Percentiles rank a stretch among this genome's conserved stretches.
phyloP scores from a whole-genome alignment of 805 yeast species.

The Pichia pseudocactophila region DNA sequence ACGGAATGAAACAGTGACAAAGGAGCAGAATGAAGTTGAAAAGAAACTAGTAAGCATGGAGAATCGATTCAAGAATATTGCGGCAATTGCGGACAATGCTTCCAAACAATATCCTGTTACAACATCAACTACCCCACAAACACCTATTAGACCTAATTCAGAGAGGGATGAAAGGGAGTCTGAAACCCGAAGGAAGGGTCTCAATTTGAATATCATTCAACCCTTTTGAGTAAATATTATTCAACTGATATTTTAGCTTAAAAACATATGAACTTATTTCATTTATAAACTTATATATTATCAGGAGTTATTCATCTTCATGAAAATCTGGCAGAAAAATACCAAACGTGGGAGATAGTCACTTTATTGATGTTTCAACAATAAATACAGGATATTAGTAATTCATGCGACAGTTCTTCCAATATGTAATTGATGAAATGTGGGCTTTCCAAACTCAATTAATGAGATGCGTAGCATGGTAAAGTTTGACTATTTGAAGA shows the following conservation, averaged over 20 bases:
- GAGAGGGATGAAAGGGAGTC: not conserved
- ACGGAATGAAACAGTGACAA: not conserved
- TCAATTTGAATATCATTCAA: conserved; percentile 52
- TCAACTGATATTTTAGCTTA: no score
- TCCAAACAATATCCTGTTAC: not conserved
- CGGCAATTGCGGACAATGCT: not conserved
- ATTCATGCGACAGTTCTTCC: no score
- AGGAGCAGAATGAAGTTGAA: conserved; percentile 7
- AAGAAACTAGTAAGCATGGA: conserved; percentile 4
- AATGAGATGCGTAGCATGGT: no score
- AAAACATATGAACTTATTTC: no score
- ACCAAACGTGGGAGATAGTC: no score
- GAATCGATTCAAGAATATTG: conserved; percentile 1
- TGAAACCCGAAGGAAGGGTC: conserved; percentile 27
- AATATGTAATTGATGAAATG: no score
- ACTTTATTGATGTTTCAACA: no score
- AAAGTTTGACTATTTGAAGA: conserved; percentile 38
- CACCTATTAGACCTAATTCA: not conserved
- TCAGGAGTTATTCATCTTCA: no score
- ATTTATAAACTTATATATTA: no score
- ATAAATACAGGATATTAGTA: no score
- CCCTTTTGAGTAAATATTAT: conserved; percentile 18
- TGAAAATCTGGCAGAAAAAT: no score
- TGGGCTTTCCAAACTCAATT: no score
- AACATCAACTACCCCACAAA: not conserved